Conservation (phyloP, 108 stramenopile genomes). For the Nannochloropsis oceanica region DNA sequence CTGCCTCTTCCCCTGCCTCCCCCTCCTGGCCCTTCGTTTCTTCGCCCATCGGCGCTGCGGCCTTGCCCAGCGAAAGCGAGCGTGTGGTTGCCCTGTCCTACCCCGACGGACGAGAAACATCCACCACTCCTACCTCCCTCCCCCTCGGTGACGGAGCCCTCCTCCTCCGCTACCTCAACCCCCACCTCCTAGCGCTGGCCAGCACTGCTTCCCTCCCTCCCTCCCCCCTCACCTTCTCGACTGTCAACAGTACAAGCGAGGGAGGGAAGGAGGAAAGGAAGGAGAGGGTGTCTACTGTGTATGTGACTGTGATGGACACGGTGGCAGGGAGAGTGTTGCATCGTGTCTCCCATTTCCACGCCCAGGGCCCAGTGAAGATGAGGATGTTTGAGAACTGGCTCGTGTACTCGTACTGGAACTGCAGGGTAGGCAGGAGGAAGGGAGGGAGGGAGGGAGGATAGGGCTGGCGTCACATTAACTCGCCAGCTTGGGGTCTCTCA, state of each 20-base stretch:
- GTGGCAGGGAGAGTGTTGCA: slow-evolving; percentile 73
- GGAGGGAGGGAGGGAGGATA: background rate
- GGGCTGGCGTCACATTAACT: too few relatives aligned
- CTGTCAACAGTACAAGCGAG: background rate
- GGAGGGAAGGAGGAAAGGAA: background rate
- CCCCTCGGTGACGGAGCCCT: slow-evolving; percentile 74
- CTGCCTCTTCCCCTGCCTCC: background rate
- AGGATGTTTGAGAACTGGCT: slow-evolving; percentile 81
- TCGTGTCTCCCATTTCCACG: slow-evolving; percentile 62
- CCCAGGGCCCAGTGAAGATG: slow-evolving; percentile 48
- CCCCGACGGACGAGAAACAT: slow-evolving; percentile 38
- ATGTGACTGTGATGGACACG: slow-evolving; percentile 46
- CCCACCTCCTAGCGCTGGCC: slow-evolving; percentile 47
- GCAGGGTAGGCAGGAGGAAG: background rate
- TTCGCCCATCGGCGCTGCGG: background rate
- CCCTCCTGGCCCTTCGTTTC: background rate
- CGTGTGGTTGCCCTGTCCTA: slow-evolving; percentile 5
- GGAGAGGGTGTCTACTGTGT: background rate
- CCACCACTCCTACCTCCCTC: slow-evolving; percentile 56
- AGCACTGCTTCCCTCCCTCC: background rate
- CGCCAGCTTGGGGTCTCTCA: too few relatives aligned
- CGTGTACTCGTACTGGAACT: slow-evolving; percentile 74
- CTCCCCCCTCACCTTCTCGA: background rate
- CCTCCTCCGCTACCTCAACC: slow-evolving; percentile 83
- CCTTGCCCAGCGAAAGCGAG: background rate